phyloP scores from a whole-genome alignment of 2,329 filamentous ascomycete species.

The Aspergillus vadensis region DNA sequence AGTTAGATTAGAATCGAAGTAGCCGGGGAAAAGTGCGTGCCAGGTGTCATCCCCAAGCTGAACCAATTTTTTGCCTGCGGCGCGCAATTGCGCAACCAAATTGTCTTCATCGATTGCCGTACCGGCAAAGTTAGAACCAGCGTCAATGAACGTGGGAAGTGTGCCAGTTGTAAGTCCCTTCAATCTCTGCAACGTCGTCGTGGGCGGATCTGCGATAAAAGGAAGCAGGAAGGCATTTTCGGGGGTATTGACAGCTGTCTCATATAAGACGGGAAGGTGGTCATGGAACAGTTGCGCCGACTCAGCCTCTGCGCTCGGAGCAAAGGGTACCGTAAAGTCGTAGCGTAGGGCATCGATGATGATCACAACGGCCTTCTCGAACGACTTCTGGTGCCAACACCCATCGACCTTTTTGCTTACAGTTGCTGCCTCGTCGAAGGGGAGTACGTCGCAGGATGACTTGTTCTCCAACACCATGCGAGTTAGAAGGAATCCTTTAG shows the following conservation, averaged over 20 bases:
- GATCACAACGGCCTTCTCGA: slow-evolving; percentile 86
- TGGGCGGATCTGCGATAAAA: slow-evolving; percentile 96
- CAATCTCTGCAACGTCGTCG: slow-evolving; percentile 84
- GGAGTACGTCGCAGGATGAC: slow-evolving; percentile 69
- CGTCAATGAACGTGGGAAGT: slow-evolving; percentile 89
- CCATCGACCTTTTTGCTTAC: slow-evolving; percentile 56
- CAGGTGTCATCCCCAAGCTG: slow-evolving; percentile 98
- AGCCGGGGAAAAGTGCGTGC: slow-evolving; percentile 89
- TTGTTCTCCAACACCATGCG: slow-evolving; percentile 76
- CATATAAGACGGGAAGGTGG: slow-evolving; percentile 81
- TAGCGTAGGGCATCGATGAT: slow-evolving; percentile 93
- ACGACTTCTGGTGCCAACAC: slow-evolving; percentile 95
- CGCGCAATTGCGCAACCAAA: slow-evolving; percentile 63
- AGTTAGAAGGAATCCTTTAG: slow-evolving; percentile 89
- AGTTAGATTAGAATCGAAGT: slow-evolving; percentile 85
- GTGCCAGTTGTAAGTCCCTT: slow-evolving; percentile 96
- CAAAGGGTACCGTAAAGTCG: slow-evolving; percentile 87
- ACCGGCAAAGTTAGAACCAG: slow-evolving; percentile 92
- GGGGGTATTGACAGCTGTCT: slow-evolving; percentile 73
- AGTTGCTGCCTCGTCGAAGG: slow-evolving; percentile 54
- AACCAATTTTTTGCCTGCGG: slow-evolving; percentile 74
- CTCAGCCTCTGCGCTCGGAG: slow-evolving; percentile 48
- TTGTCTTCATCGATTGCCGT: slow-evolving; percentile 95
- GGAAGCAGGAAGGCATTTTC: slow-evolving; percentile 85
- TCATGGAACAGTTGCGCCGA: slow-evolving; percentile 74